Conservation (phyloP, 2,329 filamentous ascomycete species). For the Alternaria sp. region DNA sequence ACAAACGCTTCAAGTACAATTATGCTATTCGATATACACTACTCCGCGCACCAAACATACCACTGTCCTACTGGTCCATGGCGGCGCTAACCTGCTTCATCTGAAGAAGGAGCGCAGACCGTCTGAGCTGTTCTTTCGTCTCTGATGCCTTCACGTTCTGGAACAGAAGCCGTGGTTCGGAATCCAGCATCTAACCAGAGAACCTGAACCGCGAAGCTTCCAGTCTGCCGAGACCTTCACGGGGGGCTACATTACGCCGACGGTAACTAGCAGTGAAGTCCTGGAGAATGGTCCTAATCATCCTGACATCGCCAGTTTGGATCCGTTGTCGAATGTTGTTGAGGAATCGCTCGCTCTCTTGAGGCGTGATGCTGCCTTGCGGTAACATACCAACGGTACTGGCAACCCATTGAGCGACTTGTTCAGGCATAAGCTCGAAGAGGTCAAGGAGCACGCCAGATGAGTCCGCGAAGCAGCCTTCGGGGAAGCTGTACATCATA, state of each 20-base stretch:
- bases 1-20: conserved; percentile 29
- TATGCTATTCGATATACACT: conserved; percentile 25
- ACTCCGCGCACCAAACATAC: conserved; percentile 12
- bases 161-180: conserved; percentile 16
- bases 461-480: conserved; percentile 93
- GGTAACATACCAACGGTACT: conserved; percentile 85
- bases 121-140: neutral
- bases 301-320: conserved; percentile 72
- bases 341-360: conserved; percentile 83
- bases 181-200: conserved; percentile 43
- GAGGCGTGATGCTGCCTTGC: conserved; percentile 72
- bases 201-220: conserved; percentile 91
- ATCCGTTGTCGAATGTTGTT: conserved; percentile 82
- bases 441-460: conserved; percentile 89
- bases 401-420: conserved; percentile 84
- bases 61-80: conserved; percentile 1
- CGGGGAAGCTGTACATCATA: conserved; percentile 99
- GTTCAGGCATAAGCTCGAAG: conserved; percentile 83
- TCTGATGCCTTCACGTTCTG: conserved; percentile 1
- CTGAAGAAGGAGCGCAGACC: neutral
- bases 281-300: conserved; percentile 85
- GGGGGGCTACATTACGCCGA: conserved; percentile 90
- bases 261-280: conserved; percentile 97
- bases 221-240: conserved; percentile 86
- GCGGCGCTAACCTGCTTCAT: conserved; percentile 2